phyloP scores from a whole-genome alignment of 2,329 filamentous ascomycete genomes.

The Aureobasidium uvarum region DNA sequence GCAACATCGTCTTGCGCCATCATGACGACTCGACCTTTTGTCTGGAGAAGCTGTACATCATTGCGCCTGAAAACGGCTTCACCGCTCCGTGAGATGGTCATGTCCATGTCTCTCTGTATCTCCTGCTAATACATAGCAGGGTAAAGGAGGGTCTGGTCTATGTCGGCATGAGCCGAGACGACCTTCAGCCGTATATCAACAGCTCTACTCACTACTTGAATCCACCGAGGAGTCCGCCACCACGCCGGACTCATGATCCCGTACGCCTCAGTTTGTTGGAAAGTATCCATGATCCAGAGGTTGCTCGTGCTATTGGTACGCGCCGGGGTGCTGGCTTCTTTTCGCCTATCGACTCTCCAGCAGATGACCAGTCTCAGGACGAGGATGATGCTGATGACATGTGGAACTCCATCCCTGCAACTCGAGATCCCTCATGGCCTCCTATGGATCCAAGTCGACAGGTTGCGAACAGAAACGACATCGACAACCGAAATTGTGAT shows the following conservation, averaged over 20 bases:
- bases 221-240: conserved; percentile 24
- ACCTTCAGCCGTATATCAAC: conserved; percentile 64
- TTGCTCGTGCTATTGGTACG: conserved; percentile 22
- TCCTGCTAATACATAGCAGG: conserved; percentile 50
- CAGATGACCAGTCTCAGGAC: conserved; percentile 15
- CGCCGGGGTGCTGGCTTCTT: conserved; percentile 19
- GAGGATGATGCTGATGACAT: conserved; percentile 17
- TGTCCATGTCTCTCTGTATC: conserved; percentile 12
- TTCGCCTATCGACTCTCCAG: conserved; percentile 19
- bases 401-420: conserved; percentile 14
- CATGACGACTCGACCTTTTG: conserved; percentile 77
- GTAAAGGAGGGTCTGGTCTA: conserved; percentile 92
- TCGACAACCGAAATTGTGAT: conserved; percentile 12
- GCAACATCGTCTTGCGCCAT: conserved; percentile 83
- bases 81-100: conserved; percentile 73
- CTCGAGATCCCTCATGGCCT: conserved; percentile 26
- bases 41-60: conserved; percentile 82
- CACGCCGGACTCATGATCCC: conserved; percentile 31
- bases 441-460: conserved; percentile 25
- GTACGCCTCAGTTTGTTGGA: conserved; percentile 30
- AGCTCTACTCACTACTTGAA: conserved; percentile 25
- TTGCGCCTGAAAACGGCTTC: conserved; percentile 75
- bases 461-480: not conserved
- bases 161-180: conserved; percentile 78
- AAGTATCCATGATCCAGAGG: conserved; percentile 30